phyloP scores from a whole-genome alignment of 129 eudicot species.

The Sambucus nigra region DNA sequence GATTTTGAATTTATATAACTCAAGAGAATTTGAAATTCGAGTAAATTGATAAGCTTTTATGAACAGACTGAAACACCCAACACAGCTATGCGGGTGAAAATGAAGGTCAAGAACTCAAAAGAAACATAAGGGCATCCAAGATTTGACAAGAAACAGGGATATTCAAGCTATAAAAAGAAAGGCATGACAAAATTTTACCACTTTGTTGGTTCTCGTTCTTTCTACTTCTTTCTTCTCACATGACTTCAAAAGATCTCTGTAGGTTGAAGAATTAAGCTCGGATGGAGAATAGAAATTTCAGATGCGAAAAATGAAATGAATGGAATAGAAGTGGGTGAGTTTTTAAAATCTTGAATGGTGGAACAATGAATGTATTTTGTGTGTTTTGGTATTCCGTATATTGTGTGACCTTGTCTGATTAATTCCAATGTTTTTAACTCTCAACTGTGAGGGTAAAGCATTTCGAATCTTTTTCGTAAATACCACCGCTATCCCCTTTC shows the following conservation, averaged over 20 bases:
- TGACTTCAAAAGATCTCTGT: not conserved
- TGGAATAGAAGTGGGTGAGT: not conserved
- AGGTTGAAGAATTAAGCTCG: not conserved
- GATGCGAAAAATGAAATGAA: not conserved
- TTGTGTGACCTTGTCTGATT: constrained; percentile 22
- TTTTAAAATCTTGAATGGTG: not conserved
- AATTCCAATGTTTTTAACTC: constrained; percentile 11
- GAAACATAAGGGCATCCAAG: constrained; percentile 6
- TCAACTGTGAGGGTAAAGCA: not conserved
- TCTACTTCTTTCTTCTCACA: not conserved
- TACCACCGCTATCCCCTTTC: constrained; percentile 46
- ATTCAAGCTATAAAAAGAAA: not conserved
- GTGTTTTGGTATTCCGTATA: constrained; percentile 10
- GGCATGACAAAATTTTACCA: constrained; percentile 18
- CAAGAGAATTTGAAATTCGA: not conserved
- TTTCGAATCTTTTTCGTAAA: constrained; percentile 28
- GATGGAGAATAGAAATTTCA: not conserved
- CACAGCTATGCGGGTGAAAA: not conserved
- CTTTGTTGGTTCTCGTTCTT: not conserved
- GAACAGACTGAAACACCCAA: not conserved
- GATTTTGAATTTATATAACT: constrained; percentile 1
- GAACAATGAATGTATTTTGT: not conserved
- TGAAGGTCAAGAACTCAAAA: constrained; percentile 10
- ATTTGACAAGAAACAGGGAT: not conserved
- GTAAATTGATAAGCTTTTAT: no score